Evolutionary conservation across 768 basidiomycete genomes (phyloP).

Genomic region (Mycena filopes): DNA sequence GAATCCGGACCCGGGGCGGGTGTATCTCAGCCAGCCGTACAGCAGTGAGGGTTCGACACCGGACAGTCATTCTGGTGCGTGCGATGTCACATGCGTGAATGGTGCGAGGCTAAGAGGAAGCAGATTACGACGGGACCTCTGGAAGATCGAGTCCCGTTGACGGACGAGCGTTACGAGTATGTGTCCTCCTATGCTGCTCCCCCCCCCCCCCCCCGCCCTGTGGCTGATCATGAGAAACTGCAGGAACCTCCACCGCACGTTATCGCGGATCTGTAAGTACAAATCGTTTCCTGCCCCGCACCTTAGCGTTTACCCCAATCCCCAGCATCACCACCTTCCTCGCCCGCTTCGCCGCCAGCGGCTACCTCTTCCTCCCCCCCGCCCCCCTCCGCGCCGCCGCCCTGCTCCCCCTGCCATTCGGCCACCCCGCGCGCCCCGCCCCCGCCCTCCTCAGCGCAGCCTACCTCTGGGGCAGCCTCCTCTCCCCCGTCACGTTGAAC

Average conservation of each 20-base stretch:
- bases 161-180: background rate
- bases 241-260: conserved; percentile 1
- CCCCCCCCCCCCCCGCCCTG: background rate
- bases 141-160: background rate
- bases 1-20: background rate
- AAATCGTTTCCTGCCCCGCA: too few relatives aligned
- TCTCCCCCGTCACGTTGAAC: conserved; percentile 52
- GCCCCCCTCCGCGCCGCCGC: conserved; percentile 58
- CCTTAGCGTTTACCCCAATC: background rate
- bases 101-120: too few relatives aligned
- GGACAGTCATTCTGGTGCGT: background rate
- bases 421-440: conserved; percentile 58
- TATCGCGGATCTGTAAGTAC: conserved; percentile 3
- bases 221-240: background rate
- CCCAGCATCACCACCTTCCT: conserved; percentile 11
- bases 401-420: conserved; percentile 60
- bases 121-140: conserved; percentile 1
- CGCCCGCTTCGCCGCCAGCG: conserved; percentile 8
- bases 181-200: too few relatives aligned
- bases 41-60: background rate
- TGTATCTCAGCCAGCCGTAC: conserved; percentile 14
- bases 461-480: conserved; percentile 63
- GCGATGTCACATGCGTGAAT: background rate
- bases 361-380: conserved; percentile 37
- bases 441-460: conserved; percentile 61